These are phyloP conservation scores for Sanghuangporus sanghuang DNA, from an alignment of 1,284 basidiomycete species.

Conservation along the genomic window DNA sequence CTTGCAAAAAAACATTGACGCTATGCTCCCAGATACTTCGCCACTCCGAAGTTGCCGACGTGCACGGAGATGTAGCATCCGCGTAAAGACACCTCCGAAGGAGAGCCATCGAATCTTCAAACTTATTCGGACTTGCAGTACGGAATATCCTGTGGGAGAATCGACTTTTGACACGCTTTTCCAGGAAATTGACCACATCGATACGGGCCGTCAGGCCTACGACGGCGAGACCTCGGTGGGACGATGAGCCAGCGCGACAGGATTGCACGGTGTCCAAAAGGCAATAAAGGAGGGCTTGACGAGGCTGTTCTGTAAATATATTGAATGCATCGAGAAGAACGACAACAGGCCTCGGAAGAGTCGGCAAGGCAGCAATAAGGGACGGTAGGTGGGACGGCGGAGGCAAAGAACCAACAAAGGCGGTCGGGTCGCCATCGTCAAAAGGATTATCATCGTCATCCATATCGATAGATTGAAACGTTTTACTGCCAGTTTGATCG, in stretches of 20 bases:
- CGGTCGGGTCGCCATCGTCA: slow-evolving; percentile 26
- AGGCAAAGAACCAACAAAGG: slow-evolving; percentile 29
- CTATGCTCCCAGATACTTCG: slow-evolving; percentile 49
- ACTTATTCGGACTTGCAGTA: slow-evolving; percentile 52
- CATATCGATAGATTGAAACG: slow-evolving; percentile 3
- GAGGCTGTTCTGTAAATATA: slow-evolving; percentile 82
- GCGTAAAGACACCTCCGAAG: slow-evolving; percentile 36
- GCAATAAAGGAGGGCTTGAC: slow-evolving; percentile 86
- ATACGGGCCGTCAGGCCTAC: slow-evolving; percentile 80
- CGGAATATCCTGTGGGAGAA: slow-evolving; percentile 89
- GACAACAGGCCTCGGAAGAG: slow-evolving; percentile 73
- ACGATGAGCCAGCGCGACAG: slow-evolving; percentile 45
- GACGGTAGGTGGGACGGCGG: slow-evolving; percentile 77
- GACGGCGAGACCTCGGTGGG: slow-evolving; percentile 70
- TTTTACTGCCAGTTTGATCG: slow-evolving; percentile 53
- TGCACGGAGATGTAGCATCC: not conserved
- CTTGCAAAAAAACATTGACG: slow-evolving; percentile 51
- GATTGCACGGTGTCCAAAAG: slow-evolving; percentile 79
- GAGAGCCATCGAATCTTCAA: slow-evolving; percentile 49
- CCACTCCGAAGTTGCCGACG: slow-evolving; percentile 40
- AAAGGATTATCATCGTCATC: slow-evolving; percentile 37
- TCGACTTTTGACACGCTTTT: slow-evolving; percentile 93
- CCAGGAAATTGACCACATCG: slow-evolving; percentile 84
- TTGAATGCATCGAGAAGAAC: slow-evolving; percentile 89
- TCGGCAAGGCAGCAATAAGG: slow-evolving; percentile 72